phyloP scores from a whole-genome alignment of 2,329 filamentous ascomycete species.

The Colletotrichum tabaci region DNA sequence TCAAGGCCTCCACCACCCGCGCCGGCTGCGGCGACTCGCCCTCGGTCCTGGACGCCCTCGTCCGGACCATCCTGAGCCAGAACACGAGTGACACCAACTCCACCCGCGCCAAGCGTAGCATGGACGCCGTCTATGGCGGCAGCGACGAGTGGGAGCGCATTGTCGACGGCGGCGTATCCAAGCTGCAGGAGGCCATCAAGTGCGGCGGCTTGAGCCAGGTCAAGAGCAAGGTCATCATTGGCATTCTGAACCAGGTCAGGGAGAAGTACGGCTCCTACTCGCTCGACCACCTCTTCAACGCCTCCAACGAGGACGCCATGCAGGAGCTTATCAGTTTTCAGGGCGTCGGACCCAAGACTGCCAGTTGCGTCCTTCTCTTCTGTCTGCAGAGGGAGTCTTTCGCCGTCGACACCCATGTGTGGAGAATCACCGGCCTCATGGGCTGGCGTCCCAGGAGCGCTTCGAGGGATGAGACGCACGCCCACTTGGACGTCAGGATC shows the following conservation, averaged over 20 bases:
- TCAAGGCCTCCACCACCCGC: conserved; percentile 74
- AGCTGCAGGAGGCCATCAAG: conserved; percentile 74
- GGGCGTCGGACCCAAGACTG: conserved; percentile 69
- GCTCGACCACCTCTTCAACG: conserved; percentile 64
- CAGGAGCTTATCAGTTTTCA: conserved; percentile 64
- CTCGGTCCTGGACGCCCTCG: conserved; percentile 66
- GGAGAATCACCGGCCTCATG: conserved; percentile 63
- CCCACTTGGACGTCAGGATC: conserved; percentile 64
- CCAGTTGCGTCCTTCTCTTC: conserved; percentile 67
- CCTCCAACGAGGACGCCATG: conserved; percentile 63
- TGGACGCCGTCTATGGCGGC: conserved; percentile 61
- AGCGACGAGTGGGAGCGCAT: conserved; percentile 61
- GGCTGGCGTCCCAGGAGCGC: conserved; percentile 62
- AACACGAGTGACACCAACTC: conserved; percentile 70
- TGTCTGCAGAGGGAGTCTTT: conserved; percentile 64
- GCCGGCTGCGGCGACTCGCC: conserved; percentile 73
- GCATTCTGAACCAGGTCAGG: conserved; percentile 76
- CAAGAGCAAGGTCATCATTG: conserved; percentile 82
- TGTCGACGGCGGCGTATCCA: conserved; percentile 55
- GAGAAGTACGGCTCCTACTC: conserved; percentile 58
- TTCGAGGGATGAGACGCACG: conserved; percentile 62
- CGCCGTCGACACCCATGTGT: conserved; percentile 69
- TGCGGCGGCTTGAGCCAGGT: conserved; percentile 78
- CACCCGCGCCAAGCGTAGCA: conserved; percentile 69
- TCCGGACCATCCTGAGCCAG: conserved; percentile 67